phyloP scores from a whole-genome alignment of 345 rosid genomes.

The Populus tremula region DNA sequence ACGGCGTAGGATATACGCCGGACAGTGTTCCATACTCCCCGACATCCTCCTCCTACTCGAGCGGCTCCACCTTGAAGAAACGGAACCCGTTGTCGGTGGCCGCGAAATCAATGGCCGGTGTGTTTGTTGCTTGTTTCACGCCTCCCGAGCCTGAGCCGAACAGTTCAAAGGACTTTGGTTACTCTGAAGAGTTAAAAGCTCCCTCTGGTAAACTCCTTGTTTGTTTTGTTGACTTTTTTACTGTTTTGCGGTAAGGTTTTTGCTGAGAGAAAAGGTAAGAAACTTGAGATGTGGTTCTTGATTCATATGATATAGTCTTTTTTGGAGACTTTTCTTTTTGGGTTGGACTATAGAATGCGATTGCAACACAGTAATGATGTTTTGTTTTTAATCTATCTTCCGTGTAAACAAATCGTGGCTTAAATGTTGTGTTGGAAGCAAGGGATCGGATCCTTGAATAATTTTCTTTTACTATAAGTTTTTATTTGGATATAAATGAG shows the following conservation, averaged over 20 bases:
- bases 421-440: not conserved
- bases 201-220: constrained; percentile 28
- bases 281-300: not conserved
- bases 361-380: not conserved
- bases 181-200: constrained; percentile 38
- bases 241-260: not conserved
- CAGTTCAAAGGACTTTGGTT: constrained; percentile 25
- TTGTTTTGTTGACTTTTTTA: not conserved
- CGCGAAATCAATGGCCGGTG: constrained; percentile 51
- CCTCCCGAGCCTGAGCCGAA: constrained; percentile 57
- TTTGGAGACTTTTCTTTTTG: not conserved
- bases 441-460: constrained; percentile 1
- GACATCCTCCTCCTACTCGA: constrained; percentile 30
- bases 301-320: not conserved
- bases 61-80: constrained; percentile 38
- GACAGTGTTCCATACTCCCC: constrained; percentile 33
- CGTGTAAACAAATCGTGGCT: not conserved
- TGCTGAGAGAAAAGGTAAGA: not conserved
- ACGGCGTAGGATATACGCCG: constrained; percentile 41
- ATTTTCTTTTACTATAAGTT: not conserved
- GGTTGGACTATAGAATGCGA: not conserved
- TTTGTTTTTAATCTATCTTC: not conserved
- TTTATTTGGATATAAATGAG: not conserved
- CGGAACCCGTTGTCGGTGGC: constrained; percentile 32
- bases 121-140: constrained; percentile 63